Conservation (phyloP, 148 eudicot genomes). For the Arctostaphylos glauca region DNA sequence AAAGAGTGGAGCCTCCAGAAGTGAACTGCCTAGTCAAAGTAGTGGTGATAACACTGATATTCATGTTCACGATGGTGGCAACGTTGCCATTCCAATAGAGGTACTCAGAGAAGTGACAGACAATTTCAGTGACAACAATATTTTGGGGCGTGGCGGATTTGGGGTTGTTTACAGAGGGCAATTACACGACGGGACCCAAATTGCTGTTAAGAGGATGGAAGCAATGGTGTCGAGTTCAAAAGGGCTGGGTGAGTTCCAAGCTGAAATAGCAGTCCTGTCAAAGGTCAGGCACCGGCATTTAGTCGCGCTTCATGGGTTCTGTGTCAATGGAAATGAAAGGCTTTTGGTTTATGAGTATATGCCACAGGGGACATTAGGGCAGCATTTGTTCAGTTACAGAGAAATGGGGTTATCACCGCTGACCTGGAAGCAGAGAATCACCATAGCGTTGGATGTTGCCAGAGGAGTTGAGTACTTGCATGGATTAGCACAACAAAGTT, state of each 20-base stretch:
- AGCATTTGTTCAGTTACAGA: conserved; percentile 50
- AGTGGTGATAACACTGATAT: conserved; percentile 37
- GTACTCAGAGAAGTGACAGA: conserved; percentile 62
- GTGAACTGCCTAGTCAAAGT: conserved; percentile 42
- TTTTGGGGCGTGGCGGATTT: conserved; percentile 80
- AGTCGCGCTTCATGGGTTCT: conserved; percentile 69
- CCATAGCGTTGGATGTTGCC: conserved; percentile 41
- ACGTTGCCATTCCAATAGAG: conserved; percentile 45
- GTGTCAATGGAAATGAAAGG: conserved; percentile 65
- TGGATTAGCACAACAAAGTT: conserved; percentile 43
- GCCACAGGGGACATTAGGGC: conserved; percentile 71
- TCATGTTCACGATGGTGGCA: conserved; percentile 44
- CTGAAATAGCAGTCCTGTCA: conserved; percentile 75
- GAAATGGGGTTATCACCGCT: conserved; percentile 35
- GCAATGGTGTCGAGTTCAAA: conserved; percentile 38
- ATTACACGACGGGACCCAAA: conserved; percentile 70
- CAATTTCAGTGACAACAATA: conserved; percentile 54
- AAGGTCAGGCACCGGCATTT: conserved; percentile 80
- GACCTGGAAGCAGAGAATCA: conserved; percentile 38
- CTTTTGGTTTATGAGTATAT: conserved; percentile 83
- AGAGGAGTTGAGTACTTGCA: conserved; percentile 46
- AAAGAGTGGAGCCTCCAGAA: conserved; percentile 15
- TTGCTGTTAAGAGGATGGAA: conserved; percentile 88
- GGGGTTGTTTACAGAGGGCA: conserved; percentile 69
- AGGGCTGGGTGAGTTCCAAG: conserved; percentile 66